Conservation (phyloP, 164 flowering plant genomes). For the Dillenia turbinata region DNA sequence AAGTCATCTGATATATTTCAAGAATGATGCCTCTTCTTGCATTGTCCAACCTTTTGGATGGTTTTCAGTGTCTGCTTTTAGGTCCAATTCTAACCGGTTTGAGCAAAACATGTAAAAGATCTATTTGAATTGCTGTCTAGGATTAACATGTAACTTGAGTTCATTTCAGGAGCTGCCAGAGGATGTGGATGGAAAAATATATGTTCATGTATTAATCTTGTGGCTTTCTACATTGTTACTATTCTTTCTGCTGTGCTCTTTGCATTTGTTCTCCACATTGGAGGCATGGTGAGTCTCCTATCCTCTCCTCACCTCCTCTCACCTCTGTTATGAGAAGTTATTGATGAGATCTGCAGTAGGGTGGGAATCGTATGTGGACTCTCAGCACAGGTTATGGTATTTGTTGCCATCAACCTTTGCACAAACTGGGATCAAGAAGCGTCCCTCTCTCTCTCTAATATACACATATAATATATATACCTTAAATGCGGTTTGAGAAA, state of each 20-base stretch:
- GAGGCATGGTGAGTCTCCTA: conserved; percentile 39
- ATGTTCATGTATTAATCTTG: conserved; percentile 46
- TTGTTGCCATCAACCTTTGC: conserved; percentile 26
- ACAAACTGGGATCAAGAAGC: conserved; percentile 44
- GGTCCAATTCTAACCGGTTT: conserved; percentile 24
- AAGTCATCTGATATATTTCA: conserved; percentile 43
- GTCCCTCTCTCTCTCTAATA: background rate
- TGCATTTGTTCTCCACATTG: conserved; percentile 43
- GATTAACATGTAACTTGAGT: background rate
- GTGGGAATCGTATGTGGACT: conserved; percentile 56
- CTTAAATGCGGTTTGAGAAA: too few species aligned
- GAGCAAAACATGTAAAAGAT: background rate
- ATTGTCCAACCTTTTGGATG: conserved; percentile 51
- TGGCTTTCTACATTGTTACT: conserved; percentile 54
- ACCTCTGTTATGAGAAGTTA: too few species aligned
- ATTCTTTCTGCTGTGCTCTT: conserved; percentile 52
- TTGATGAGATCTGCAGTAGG: conserved; percentile 18
- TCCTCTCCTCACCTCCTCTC: background rate
- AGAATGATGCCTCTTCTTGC: conserved; percentile 50
- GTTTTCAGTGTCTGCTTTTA: conserved; percentile 60
- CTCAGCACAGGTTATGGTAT: conserved; percentile 31
- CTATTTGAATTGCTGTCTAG: too few species aligned
- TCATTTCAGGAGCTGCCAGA: conserved; percentile 49
- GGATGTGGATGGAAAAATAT: conserved; percentile 75
- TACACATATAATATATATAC: too few species aligned